Conservation (phyloP, 495 filamentous ascomycete genomes). For the Glonium stellatum region DNA sequence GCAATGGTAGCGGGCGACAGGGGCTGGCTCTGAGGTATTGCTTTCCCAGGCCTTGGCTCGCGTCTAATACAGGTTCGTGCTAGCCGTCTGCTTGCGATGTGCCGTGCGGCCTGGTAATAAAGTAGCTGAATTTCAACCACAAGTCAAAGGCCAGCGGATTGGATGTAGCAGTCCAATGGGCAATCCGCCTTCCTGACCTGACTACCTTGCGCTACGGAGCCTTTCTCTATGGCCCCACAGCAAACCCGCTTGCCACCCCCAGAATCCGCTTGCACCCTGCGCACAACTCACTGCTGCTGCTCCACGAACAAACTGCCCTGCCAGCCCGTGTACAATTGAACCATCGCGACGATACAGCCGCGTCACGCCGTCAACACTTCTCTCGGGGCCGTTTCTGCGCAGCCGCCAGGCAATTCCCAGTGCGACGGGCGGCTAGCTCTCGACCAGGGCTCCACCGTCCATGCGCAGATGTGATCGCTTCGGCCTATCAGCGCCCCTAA, state of each 20-base stretch:
- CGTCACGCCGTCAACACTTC: neutral
- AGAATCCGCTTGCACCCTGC: no score
- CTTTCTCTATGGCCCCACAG: no score
- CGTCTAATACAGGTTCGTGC: slow-evolving; percentile 6
- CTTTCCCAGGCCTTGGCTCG: slow-evolving; percentile 7
- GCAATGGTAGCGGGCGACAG: slow-evolving; percentile 15
- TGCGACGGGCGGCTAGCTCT: slow-evolving; percentile 18
- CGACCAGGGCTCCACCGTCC: neutral
- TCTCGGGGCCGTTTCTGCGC: slow-evolving; percentile 12
- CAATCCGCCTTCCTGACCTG: neutral
- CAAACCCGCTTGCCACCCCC: no score
- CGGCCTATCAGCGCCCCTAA: neutral
- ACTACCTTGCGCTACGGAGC: no score
- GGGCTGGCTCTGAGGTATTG: slow-evolving; percentile 17
- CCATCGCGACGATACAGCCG: no score
- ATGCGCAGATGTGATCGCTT: neutral
- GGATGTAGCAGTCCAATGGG: neutral
- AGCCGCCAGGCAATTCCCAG: slow-evolving; percentile 20
- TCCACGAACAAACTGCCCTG: no score
- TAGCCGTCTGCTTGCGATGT: slow-evolving; percentile 8
- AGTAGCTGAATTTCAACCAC: slow-evolving; percentile 1
- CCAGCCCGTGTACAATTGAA: no score
- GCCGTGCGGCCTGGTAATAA: slow-evolving; percentile 5
- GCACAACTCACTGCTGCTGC: no score
- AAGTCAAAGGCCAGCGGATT: slow-evolving; percentile 4